phyloP scores from a whole-genome alignment of 1,284 basidiomycete species.

The Moesziomyces sp. region DNA sequence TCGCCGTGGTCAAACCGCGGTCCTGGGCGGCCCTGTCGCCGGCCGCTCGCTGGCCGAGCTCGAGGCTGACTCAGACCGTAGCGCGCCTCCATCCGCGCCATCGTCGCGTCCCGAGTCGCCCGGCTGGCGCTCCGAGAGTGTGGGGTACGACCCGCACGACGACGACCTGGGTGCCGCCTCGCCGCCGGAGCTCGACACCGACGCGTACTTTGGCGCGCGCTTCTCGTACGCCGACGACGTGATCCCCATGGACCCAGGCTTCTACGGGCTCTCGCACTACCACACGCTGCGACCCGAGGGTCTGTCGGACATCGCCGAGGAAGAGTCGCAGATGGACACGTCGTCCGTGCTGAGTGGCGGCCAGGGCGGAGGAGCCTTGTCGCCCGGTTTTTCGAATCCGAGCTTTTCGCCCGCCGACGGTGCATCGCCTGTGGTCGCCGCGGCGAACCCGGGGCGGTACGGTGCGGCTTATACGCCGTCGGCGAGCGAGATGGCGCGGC shows the following conservation, averaged over 20 bases:
- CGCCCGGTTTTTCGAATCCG: constrained; percentile 15
- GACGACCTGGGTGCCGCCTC: constrained; percentile 19
- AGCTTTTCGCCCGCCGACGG: constrained; percentile 20
- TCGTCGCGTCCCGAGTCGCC: constrained; percentile 31
- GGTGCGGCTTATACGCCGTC: constrained; percentile 27
- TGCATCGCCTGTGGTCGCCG: constrained; percentile 7
- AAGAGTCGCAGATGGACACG: constrained; percentile 46
- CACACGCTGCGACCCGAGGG: constrained; percentile 51
- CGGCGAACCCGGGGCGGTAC: constrained; percentile 13
- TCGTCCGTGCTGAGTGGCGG: constrained; percentile 40
- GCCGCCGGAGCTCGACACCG: constrained; percentile 25
- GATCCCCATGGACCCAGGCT: constrained; percentile 44
- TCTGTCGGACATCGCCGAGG: constrained; percentile 58
- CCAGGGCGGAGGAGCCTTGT: constrained; percentile 13
- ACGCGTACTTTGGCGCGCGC: constrained; percentile 26
- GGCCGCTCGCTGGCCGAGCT: constrained; percentile 38
- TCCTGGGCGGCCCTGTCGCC: constrained; percentile 1
- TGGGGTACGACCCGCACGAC: constrained; percentile 18
- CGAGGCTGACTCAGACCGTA: constrained; percentile 31
- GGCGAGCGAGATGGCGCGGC: constrained; percentile 33
- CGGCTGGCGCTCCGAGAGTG: constrained; percentile 8
- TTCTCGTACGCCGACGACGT: constrained; percentile 40
- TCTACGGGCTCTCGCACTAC: constrained; percentile 51
- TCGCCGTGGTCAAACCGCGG: not conserved
- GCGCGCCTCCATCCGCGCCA: constrained; percentile 24